These are phyloP conservation scores for Malus orientalis DNA, from an alignment of 306 rosid species.

Conservation along the genomic window DNA sequence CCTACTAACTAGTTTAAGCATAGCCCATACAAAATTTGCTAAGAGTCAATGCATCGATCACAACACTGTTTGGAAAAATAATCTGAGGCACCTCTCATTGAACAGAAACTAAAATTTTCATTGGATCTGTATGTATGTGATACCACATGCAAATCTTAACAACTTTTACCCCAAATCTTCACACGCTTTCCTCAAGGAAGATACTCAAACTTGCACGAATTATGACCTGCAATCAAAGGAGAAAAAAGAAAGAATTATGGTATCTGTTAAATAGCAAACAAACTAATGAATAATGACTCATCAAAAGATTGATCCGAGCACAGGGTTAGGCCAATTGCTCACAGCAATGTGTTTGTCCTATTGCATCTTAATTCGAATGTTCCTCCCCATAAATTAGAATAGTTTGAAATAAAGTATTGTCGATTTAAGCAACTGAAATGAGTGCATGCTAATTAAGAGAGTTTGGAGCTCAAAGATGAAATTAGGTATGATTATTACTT, in stretches of 20 bases:
- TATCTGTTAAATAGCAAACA: neutral
- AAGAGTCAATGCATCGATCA: neutral
- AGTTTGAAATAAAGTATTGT: neutral
- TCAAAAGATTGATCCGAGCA: too few species aligned
- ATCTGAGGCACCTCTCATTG: neutral
- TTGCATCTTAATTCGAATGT: too few species aligned
- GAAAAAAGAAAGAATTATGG: neutral
- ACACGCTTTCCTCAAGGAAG: constrained; percentile 10
- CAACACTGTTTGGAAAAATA: neutral
- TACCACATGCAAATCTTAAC: neutral
- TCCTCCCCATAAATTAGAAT: too few species aligned
- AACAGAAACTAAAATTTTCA: neutral
- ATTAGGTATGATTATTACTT: constrained; percentile 4
- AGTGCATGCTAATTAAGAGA: neutral
- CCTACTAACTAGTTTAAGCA: neutral
- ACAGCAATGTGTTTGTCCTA: too few species aligned
- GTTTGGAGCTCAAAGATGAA: neutral
- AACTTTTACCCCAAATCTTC: neutral
- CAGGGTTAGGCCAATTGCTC: accelerated
- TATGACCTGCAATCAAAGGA: constrained; percentile 42
- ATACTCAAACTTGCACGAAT: constrained; percentile 54
- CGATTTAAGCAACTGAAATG: neutral
- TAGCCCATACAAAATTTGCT: neutral
- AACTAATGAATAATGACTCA: too few species aligned
- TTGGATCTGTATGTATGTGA: neutral